phyloP scores from a whole-genome alignment of 352 stramenopile species.

The Globisporangium okanoganense region DNA sequence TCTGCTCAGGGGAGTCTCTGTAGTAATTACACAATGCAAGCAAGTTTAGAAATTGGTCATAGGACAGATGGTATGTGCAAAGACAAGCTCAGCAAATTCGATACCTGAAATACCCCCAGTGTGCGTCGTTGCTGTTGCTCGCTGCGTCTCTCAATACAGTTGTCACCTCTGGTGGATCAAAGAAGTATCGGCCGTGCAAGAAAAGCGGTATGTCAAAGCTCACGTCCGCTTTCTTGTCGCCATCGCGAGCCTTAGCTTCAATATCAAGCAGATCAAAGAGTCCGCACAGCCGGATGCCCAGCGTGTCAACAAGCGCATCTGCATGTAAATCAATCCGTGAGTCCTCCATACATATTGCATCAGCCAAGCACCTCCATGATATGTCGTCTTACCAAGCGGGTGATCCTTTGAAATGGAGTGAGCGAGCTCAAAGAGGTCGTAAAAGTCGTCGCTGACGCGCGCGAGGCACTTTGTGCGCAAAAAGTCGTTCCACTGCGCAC shows the following conservation, averaged over 20 bases:
- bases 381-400: slow-evolving; percentile 25
- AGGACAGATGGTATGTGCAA: not conserved
- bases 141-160: slow-evolving; percentile 23
- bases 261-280: slow-evolving; percentile 41
- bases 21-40: not conserved
- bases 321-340: not conserved
- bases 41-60: not conserved
- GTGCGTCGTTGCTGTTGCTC: slow-evolving; percentile 16
- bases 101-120: slow-evolving; percentile 63
- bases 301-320: slow-evolving; percentile 49
- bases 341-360: not conserved
- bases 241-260: not conserved
- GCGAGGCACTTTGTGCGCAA: slow-evolving; percentile 34
- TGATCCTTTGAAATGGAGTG: slow-evolving; percentile 19
- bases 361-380: not conserved
- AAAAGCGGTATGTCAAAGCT: slow-evolving; percentile 31
- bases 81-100: not conserved
- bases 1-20: slow-evolving; percentile 41
- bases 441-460: slow-evolving; percentile 35
- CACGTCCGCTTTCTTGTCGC: slow-evolving; percentile 16
- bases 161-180: slow-evolving; percentile 53
- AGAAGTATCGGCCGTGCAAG: slow-evolving; percentile 50
- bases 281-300: slow-evolving; percentile 39
- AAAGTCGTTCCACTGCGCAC: slow-evolving; percentile 33
- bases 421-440: slow-evolving; percentile 43